Conservation (phyloP, 148 eudicot genomes). For the Persicaria maculosa region DNA sequence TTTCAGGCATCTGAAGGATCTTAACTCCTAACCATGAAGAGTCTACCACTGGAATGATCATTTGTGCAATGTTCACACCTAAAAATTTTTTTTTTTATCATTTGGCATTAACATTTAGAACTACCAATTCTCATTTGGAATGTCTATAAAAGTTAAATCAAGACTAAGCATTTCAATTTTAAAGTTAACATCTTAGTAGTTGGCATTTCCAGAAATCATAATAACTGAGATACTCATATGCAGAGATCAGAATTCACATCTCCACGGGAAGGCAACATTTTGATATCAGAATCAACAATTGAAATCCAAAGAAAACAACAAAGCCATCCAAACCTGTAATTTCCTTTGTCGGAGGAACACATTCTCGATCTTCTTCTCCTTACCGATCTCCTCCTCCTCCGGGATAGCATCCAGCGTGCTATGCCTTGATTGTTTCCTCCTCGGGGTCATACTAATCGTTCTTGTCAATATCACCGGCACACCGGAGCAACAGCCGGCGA, state of each 20-base stretch:
- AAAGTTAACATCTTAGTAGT: too few species aligned
- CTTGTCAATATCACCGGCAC: constrained; percentile 76
- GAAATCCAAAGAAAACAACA: neutral
- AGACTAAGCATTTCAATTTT: neutral
- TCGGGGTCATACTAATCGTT: constrained; percentile 52
- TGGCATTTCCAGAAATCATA: too few species aligned
- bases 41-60: too few species aligned
- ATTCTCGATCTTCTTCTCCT: constrained; percentile 33
- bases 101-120: neutral
- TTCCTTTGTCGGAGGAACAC: constrained; percentile 35
- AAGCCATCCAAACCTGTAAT: constrained; percentile 37
- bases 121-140: neutral
- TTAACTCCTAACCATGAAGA: too few species aligned
- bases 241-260: too few species aligned
- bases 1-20: too few species aligned
- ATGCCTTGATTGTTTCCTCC: constrained; percentile 38
- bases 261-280: too few species aligned
- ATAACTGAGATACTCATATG: too few species aligned
- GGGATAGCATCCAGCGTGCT: constrained; percentile 56
- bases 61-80: too few species aligned
- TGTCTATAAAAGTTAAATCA: neutral
- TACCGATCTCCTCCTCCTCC: constrained; percentile 63
- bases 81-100: too few species aligned
- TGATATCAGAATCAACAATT: neutral
- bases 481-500: constrained; percentile 75